A percentile compares a stretch with the other conserved stretches of the same genome.
Evolutionary conservation across 2,329 filamentous ascomycete species (phyloP).

Genomic region (Fusarium nurragi): DNA sequence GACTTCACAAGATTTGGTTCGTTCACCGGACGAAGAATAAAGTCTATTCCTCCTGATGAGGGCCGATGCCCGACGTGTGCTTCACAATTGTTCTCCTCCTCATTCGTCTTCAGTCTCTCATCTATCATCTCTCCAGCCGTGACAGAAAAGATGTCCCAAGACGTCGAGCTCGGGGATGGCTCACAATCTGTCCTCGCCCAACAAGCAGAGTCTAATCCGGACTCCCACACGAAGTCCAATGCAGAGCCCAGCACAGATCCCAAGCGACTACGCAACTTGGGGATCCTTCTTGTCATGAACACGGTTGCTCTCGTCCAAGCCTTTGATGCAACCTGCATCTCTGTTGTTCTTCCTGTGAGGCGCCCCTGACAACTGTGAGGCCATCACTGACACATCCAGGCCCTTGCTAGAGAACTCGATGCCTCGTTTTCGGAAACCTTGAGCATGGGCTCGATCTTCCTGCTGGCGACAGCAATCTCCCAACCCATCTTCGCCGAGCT

Average conservation of each 20-base stretch:
- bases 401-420: conserved; percentile 40
- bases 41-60: background rate
- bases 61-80: background rate
- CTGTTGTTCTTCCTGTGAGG: conserved; percentile 43
- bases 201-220: background rate
- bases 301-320: conserved; percentile 37
- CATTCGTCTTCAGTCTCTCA: background rate
- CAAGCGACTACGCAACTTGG: conserved; percentile 11
- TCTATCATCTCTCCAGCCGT: background rate
- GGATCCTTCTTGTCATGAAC: conserved; percentile 37
- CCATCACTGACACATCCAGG: conserved; percentile 16
- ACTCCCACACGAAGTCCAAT: background rate
- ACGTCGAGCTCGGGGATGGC: background rate
- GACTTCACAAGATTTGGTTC: background rate
- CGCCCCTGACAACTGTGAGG: background rate
- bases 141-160: background rate
- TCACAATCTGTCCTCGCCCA: background rate
- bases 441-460: conserved; percentile 68
- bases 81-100: background rate
- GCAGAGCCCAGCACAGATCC: background rate
- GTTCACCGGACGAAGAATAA: background rate
- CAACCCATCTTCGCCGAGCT: conserved; percentile 59
- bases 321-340: conserved; percentile 45
- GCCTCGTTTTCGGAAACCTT: conserved; percentile 40
- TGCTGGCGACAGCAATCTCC: conserved; percentile 71